Evolutionary conservation across 306 rosid genomes (phyloP).

Genomic region (Gastrolobium bilobum): DNA sequence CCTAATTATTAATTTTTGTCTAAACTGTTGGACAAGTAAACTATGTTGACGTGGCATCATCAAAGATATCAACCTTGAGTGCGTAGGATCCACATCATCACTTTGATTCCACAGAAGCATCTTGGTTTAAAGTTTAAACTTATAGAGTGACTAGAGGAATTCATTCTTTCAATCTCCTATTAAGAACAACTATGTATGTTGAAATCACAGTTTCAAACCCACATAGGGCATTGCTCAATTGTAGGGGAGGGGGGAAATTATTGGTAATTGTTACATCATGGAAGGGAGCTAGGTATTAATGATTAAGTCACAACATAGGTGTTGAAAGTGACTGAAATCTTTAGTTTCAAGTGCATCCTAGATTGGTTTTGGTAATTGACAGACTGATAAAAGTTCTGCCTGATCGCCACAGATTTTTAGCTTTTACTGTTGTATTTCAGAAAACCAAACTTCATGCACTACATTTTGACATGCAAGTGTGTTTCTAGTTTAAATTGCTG

Average conservation of each 20-base stretch:
- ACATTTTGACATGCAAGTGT: slow-evolving; percentile 10
- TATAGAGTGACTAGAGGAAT: slow-evolving; percentile 24
- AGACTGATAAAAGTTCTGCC: neutral
- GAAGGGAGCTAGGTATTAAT: neutral
- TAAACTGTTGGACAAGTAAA: too few species aligned
- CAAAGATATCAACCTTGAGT: too few species aligned
- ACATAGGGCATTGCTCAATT: neutral
- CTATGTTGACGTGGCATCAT: too few species aligned
- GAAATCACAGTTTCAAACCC: slow-evolving; percentile 3
- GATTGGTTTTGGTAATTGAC: slow-evolving; percentile 24
- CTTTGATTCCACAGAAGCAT: neutral
- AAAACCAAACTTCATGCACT: slow-evolving; percentile 30
- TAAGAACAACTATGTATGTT: slow-evolving; percentile 11
- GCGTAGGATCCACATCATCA: too few species aligned
- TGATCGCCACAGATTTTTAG: slow-evolving; percentile 28
- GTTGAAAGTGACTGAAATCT: slow-evolving; percentile 33
- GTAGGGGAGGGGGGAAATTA: neutral
- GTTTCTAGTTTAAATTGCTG: slow-evolving; percentile 33
- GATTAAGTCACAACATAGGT: neutral
- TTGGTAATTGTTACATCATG: neutral
- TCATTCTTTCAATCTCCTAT: slow-evolving; percentile 7
- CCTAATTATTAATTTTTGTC: too few species aligned
- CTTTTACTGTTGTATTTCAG: slow-evolving; percentile 14
- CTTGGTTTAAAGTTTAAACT: neutral
- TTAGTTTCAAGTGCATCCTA: slow-evolving; percentile 30